phyloP scores from a whole-genome alignment of 2,329 filamentous ascomycete genomes.

The Cladosporium sphaerospermum region DNA sequence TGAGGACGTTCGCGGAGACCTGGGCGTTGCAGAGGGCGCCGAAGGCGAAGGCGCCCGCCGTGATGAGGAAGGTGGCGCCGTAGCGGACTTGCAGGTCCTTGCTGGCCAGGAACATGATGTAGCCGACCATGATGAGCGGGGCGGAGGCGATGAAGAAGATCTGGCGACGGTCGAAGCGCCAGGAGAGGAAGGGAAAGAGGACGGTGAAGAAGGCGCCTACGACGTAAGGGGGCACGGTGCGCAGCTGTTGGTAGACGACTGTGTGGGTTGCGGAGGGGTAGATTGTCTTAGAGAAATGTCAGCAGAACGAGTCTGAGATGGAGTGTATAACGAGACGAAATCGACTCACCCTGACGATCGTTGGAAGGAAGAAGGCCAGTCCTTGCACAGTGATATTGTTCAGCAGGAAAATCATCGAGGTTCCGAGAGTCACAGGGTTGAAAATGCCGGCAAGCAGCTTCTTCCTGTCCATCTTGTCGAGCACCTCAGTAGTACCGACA shows the following conservation, averaged over 20 bases:
- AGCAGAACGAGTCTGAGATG: neutral
- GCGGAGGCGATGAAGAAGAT: conserved; percentile 54
- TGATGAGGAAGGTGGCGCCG: conserved; percentile 64
- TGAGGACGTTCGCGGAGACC: conserved; percentile 63
- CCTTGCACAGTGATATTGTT: conserved; percentile 67
- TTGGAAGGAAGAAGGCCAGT: conserved; percentile 63
- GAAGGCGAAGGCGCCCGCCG: conserved; percentile 56
- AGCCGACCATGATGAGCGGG: conserved; percentile 62
- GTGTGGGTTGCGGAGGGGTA: conserved; percentile 47
- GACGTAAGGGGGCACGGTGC: conserved; percentile 64
- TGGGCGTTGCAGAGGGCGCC: conserved; percentile 63
- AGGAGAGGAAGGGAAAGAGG: conserved; percentile 55
- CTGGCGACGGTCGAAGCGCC: conserved; percentile 52
- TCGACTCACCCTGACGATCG: conserved; percentile 49
- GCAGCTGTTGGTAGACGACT: conserved; percentile 60
- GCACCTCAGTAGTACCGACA: conserved; percentile 54
- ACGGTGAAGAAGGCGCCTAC: conserved; percentile 63
- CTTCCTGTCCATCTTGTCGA: conserved; percentile 55
- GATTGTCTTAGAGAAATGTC: conserved; percentile 42
- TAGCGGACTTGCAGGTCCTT: conserved; percentile 52
- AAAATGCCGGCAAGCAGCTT: conserved; percentile 59
- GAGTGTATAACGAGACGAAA: neutral
- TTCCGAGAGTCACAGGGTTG: conserved; percentile 55
- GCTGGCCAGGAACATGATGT: conserved; percentile 63
- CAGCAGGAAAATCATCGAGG: conserved; percentile 54